phyloP scores from a whole-genome alignment of 2,329 filamentous ascomycete species.

The Magnaporthiopsis incrustans region DNA sequence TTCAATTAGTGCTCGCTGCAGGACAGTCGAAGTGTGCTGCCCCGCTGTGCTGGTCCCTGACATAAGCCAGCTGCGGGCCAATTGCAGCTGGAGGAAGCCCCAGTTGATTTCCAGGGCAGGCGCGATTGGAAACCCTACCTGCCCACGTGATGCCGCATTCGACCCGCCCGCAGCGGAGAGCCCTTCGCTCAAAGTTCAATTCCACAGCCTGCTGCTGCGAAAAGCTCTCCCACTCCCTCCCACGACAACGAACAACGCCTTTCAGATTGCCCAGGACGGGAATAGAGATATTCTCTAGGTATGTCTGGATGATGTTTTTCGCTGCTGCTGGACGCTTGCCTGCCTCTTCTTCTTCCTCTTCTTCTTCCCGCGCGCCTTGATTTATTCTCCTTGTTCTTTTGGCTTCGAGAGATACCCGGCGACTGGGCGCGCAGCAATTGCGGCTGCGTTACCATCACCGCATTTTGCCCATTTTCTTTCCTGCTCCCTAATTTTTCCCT shows the following conservation, averaged over 20 bases:
- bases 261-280: conserved; percentile 20
- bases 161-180: background rate
- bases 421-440: background rate
- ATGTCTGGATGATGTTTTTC: conserved; percentile 14
- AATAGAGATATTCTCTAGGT: conserved; percentile 18
- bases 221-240: conserved; percentile 4
- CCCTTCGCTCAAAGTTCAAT: conserved; percentile 4
- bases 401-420: conserved; percentile 8
- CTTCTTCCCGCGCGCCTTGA: conserved; percentile 2
- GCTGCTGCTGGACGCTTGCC: conserved; percentile 6
- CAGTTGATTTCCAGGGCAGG: background rate
- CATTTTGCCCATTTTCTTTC: background rate
- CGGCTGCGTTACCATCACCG: background rate
- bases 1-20: background rate
- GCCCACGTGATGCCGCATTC: conserved; percentile 10
- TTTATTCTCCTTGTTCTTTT: conserved; percentile 2
- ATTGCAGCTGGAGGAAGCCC: background rate
- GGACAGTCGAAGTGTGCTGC: background rate
- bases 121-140: conserved; percentile 9
- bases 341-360: background rate
- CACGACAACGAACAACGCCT: conserved; percentile 12
- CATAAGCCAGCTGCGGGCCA: background rate
- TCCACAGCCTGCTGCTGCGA: conserved; percentile 1
- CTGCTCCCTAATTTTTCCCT: background rate
- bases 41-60: background rate